phyloP scores from a whole-genome alignment of 2,329 filamentous ascomycete genomes.

The Salinomyces thailandicus region DNA sequence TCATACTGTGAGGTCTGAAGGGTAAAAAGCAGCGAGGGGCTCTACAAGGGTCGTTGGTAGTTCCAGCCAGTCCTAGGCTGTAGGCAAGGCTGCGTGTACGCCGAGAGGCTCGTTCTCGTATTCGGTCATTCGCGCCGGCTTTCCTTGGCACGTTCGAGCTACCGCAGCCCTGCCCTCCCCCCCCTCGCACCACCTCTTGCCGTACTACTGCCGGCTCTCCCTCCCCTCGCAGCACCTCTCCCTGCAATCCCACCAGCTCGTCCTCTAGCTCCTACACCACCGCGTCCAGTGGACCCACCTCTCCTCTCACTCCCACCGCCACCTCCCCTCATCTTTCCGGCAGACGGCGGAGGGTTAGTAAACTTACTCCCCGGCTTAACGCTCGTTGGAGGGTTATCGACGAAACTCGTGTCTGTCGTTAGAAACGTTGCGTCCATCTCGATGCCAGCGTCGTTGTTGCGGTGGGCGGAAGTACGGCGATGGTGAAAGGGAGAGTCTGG shows the following conservation, averaged over 20 bases:
- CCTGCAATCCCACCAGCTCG: constrained; percentile 3
- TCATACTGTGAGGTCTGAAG: too few relatives aligned
- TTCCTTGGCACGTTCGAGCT: too few relatives aligned
- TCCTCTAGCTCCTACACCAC: constrained; percentile 4
- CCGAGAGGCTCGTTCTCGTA: too few relatives aligned
- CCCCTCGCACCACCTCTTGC: constrained; percentile 2
- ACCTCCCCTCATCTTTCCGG: too few relatives aligned
- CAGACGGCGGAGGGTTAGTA: constrained; percentile 7
- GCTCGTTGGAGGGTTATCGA: constrained; percentile 60
- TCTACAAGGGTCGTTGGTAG: too few relatives aligned
- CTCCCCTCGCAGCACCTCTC: constrained; percentile 1
- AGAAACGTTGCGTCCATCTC: constrained; percentile 76
- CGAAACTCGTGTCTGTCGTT: constrained; percentile 84
- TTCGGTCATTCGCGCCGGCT: too few relatives aligned
- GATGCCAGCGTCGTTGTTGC: constrained; percentile 6
- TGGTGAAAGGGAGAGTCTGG: constrained; percentile 15
- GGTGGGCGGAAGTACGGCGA: constrained; percentile 7
- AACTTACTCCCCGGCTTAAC: constrained; percentile 35
- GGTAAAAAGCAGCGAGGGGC: too few relatives aligned
- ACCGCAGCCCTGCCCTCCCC: background rate
- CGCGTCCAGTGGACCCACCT: constrained; percentile 1
- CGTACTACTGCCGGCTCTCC: constrained; percentile 6
- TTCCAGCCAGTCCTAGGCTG: too few relatives aligned
- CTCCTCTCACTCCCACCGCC: background rate
- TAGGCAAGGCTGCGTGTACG: too few relatives aligned